These are phyloP conservation scores for Ceratocystis alfenasii DNA, from an alignment of 2,329 filamentous ascomycete species.

Conservation along the genomic window DNA sequence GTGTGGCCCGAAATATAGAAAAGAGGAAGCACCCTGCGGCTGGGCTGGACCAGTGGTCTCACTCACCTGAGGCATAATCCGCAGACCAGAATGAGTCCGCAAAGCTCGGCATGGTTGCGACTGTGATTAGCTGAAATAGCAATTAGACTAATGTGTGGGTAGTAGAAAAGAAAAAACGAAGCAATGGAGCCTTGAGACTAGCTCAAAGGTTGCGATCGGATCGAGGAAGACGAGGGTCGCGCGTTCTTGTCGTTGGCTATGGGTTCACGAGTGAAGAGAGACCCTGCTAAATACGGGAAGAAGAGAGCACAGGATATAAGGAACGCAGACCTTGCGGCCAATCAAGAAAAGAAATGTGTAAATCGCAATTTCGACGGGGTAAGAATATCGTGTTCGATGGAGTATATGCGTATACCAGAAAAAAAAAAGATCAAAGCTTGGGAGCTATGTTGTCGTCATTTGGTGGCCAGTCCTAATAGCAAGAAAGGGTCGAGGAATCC, in stretches of 20 bases:
- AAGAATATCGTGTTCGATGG: background rate
- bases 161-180: background rate
- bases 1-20: background rate
- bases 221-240: background rate
- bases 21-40: background rate
- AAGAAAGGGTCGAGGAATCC: background rate
- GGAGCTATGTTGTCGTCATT: slow-evolving; percentile 9
- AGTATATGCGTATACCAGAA: slow-evolving; percentile 3
- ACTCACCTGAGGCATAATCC: slow-evolving; percentile 84
- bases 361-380: background rate
- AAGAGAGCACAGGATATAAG: background rate
- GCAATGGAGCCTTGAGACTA: background rate
- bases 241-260: background rate
- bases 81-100: slow-evolving; percentile 95
- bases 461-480: background rate
- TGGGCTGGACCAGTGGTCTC: slow-evolving; percentile 11
- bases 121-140: background rate
- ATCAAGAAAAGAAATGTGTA: background rate
- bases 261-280: background rate
- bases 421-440: slow-evolving; percentile 1
- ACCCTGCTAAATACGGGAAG: background rate
- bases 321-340: slow-evolving; percentile 4
- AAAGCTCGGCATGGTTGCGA: slow-evolving; percentile 65
- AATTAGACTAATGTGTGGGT: background rate
- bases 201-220: background rate